Base-by-base conservation (phyloP, 164 flowering plant genomes). In the Liriodendron chinense region DNA sequence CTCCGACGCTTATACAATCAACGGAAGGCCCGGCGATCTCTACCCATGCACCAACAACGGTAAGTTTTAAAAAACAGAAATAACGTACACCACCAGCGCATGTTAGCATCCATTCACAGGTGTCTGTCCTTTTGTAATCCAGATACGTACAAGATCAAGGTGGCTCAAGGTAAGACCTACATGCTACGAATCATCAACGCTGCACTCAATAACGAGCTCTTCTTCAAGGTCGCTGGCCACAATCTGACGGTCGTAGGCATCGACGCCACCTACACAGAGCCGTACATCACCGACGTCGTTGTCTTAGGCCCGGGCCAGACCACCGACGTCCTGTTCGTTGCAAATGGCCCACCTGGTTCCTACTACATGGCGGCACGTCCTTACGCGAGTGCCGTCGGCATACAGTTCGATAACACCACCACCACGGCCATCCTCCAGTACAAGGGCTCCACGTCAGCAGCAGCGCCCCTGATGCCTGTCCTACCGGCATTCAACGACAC, bases 1-100 rank as follows among this genome's bases (percentile, higher is more conserved):
- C 26, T 88, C 96, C 9, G 85, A 90, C 66, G 96, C 96, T 53
- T 92, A 43, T 80, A 90, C 96, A 56, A 89, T 92, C 66, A 92
- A 92, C 28, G 95, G 97, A 25, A 70, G 14, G 22, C 91, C 94
- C 2, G 95, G 97, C 14, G 48, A 23, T 74, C 85, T 85, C 61
- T 90, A 89, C 59, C 72, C 78, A 0, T 93, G 97, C 80, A 84
- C 91, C 56, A n/a, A 67, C 70, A 78, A 80, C 43, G 5, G 43
- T 34, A 34, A 34, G 43, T 34, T 7, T 34, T 34, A 34, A 34
- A 34, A 34, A 4, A 4, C 0, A 1, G 43, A 1, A 34, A n/a
- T n/a, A n/a, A 34, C 3, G 43, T 34, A 34, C 43, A 1, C 43
- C 43, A 34, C 43, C 43, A 34, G 43, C 43, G 43, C 43, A 34